Percentiles rank a stretch among this genome's conserved stretches.
Conservation (phyloP, 306 rosid genomes). For the Potentilla sterilis region DNA sequence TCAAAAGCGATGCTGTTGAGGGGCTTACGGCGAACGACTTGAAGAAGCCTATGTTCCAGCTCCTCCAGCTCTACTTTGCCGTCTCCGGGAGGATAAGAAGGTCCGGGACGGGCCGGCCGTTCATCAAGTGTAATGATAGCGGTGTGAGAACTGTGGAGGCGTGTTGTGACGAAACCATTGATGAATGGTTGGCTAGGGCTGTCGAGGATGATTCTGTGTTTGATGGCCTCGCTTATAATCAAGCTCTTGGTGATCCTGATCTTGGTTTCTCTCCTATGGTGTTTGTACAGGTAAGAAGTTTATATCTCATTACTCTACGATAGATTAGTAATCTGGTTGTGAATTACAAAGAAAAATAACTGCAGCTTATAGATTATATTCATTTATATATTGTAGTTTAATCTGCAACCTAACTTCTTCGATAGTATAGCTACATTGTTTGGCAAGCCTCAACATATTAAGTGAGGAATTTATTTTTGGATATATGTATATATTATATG, state of each 20-base stretch:
- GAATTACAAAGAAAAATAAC: too few species aligned
- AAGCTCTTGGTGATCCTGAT: slow-evolving; percentile 66
- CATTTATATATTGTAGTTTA: too few species aligned
- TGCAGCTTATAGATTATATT: background rate
- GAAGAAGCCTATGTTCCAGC: slow-evolving; percentile 57
- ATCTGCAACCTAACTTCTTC: too few species aligned
- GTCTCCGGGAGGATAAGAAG: slow-evolving; percentile 61
- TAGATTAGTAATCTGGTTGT: background rate
- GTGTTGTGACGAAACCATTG: slow-evolving; percentile 33
- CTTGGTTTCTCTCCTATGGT: slow-evolving; percentile 71
- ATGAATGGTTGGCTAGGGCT: slow-evolving; percentile 42
- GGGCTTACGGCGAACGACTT: slow-evolving; percentile 45
- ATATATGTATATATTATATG: too few species aligned
- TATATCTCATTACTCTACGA: background rate
- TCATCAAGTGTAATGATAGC: slow-evolving; percentile 71
- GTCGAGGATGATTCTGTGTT: slow-evolving; percentile 23
- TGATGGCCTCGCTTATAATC: slow-evolving; percentile 39
- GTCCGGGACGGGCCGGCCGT: slow-evolving; percentile 42
- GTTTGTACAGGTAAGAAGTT: slow-evolving; percentile 50
- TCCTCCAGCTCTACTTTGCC: slow-evolving; percentile 39
- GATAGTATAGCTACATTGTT: too few species aligned
- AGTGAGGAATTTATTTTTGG: too few species aligned
- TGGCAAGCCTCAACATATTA: too few species aligned
- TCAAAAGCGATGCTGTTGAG: slow-evolving; percentile 41
- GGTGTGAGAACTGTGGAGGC: slow-evolving; percentile 74